Conservation (phyloP, 805 yeast genomes). For the Candida coleopterorum region DNA sequence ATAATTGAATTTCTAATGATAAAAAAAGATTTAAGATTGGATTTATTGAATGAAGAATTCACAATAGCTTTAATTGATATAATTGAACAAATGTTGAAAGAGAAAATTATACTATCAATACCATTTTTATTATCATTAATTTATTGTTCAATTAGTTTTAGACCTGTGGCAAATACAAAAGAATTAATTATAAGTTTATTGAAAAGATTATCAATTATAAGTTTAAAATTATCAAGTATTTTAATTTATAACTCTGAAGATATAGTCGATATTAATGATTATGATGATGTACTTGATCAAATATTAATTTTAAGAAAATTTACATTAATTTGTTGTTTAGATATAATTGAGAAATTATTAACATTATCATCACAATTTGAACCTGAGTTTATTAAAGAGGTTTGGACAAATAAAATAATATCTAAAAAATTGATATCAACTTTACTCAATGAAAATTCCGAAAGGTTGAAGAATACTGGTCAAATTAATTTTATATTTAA, state of each 20-base stretch:
- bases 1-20: slow-evolving; percentile 40
- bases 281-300: slow-evolving; percentile 29
- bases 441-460: slow-evolving; percentile 48
- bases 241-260: slow-evolving; percentile 24
- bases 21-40: slow-evolving; percentile 45
- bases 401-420: slow-evolving; percentile 26
- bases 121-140: slow-evolving; percentile 61
- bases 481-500: slow-evolving; percentile 50
- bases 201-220: slow-evolving; percentile 13
- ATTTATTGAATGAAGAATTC: slow-evolving; percentile 43
- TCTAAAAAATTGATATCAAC: slow-evolving; percentile 29
- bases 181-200: slow-evolving; percentile 21
- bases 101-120: slow-evolving; percentile 32
- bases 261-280: slow-evolving; percentile 20
- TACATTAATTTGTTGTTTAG: slow-evolving; percentile 47
- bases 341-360: slow-evolving; percentile 48
- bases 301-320: slow-evolving; percentile 42
- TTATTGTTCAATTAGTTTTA: slow-evolving; percentile 50
- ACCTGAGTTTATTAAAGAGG: slow-evolving; percentile 11
- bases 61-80: slow-evolving; percentile 18
- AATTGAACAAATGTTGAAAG: slow-evolving; percentile 23
- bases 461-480: slow-evolving; percentile 27
- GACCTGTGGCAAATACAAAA: slow-evolving; percentile 55
- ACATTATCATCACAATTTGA: slow-evolving; percentile 19
- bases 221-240: slow-evolving; percentile 18